Evolutionary conservation across 495 filamentous ascomycete genomes (phyloP).

Genomic region (Penicillium maclennaniae): DNA sequence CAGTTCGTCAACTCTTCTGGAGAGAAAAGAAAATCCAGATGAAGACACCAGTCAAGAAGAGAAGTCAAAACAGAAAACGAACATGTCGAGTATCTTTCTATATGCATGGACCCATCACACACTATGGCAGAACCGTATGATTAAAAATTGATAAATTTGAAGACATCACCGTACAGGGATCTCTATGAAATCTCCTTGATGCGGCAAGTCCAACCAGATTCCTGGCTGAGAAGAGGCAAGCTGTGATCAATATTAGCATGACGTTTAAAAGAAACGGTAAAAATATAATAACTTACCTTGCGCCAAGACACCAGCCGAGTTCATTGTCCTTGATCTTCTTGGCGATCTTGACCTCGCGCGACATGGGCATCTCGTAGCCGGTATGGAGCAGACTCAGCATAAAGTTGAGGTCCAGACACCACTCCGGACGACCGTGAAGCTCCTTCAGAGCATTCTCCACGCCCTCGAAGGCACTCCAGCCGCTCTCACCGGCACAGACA

Average conservation of each 20-base stretch:
- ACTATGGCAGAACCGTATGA: conserved; percentile 21
- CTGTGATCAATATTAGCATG: conserved; percentile 45
- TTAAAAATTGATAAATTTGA: conserved; percentile 26
- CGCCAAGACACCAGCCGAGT: conserved; percentile 95
- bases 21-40: conserved; percentile 20
- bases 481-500: conserved; percentile 74
- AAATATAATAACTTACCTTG: conserved; percentile 57
- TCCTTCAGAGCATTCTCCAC: conserved; percentile 70
- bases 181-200: conserved; percentile 57
- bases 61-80: conserved; percentile 7
- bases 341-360: conserved; percentile 91
- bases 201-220: conserved; percentile 73
- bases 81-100: conserved; percentile 26
- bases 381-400: conserved; percentile 90
- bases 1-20: conserved; percentile 4
- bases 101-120: conserved; percentile 32
- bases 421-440: conserved; percentile 74
- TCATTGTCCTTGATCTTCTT: conserved; percentile 99
- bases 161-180: conserved; percentile 15
- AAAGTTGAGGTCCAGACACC: conserved; percentile 92
- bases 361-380: conserved; percentile 96
- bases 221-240: conserved; percentile 68
- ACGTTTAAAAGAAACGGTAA: background rate
- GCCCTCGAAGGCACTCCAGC: conserved; percentile 74
- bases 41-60: conserved; percentile 10